Base-by-base conservation (phyloP, 768 basidiomycete species). In the Lentinus brumalis region DNA sequence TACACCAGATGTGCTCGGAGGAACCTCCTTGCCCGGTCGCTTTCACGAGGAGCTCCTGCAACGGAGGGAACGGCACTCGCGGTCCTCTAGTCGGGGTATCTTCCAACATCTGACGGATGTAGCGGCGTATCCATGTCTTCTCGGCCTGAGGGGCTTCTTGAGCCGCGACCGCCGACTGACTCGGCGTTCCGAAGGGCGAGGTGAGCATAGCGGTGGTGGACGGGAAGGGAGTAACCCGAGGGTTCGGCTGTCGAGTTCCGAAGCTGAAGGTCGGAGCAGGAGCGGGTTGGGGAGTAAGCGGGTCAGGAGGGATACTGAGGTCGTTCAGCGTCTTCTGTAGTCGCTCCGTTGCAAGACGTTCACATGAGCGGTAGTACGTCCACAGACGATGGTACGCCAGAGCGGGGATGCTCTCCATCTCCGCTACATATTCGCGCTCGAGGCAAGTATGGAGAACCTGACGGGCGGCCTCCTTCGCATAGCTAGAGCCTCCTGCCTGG, bases 331-430 rank as follows among this genome's bases (percentile, higher is more conserved):
- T 49, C 46, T 49, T 29, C 46, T 26, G 21, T 26, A 49, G 46
- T 29, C 46, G 46, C 8, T 10, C 46, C 21, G 21, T 18, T 8
- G 46, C 46, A 49, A 49, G 21, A 9, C 21, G 8, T 7, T 26
- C 21, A 14, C 46, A 49, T 18, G 46, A 10, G 12, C 12, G 21
- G 26, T 49, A 29, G 26, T 49, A 38, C 40, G 11, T 16, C 4
- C 26, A 30, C 12, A 49, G 26, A 30, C 46, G 46, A 29, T 49
- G 47, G 21, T 50, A 57, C 21, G 56, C 47, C 56, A 42, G 8
- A 7, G 56, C 56, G 14, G 56, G 56, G 8, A 26, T 41, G 15
- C 21, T 42, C 40, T 57, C 56, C 47, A 57, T 40, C 56, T 57
- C 56, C 5, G 47, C 38, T 14, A 41, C n/a, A 6, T 29, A 29